A percentile compares a stretch with the other conserved stretches of the same genome.
Conservation (phyloP, 2,329 filamentous ascomycete species). For the Tothia fuscella region DNA sequence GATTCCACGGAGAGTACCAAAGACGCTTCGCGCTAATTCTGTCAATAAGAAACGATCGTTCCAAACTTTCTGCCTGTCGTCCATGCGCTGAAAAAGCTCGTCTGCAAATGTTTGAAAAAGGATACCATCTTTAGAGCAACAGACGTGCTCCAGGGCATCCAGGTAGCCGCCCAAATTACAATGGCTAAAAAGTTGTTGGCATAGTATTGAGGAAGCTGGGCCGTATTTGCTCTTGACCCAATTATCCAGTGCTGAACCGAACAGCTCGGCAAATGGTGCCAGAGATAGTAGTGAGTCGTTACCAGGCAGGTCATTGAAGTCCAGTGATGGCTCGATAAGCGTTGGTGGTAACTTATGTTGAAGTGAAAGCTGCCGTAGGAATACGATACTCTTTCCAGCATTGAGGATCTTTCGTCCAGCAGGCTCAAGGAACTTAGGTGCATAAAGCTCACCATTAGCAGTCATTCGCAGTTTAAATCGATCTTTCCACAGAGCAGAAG, state of each 20-base stretch:
- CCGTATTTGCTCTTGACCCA: constrained; percentile 69
- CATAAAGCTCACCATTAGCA: constrained; percentile 48
- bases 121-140: constrained; percentile 64
- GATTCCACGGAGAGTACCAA: constrained; percentile 39
- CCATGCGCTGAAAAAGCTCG: constrained; percentile 63
- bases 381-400: constrained; percentile 76
- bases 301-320: constrained; percentile 46
- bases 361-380: constrained; percentile 50
- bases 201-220: constrained; percentile 54
- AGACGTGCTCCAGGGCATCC: constrained; percentile 57
- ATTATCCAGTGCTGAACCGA: constrained; percentile 56
- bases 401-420: constrained; percentile 65
- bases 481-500: constrained; percentile 61
- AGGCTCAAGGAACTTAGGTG: constrained; percentile 62
- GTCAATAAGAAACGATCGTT: constrained; percentile 72
- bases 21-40: constrained; percentile 63
- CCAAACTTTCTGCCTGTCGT: constrained; percentile 51
- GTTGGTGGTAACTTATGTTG: constrained; percentile 13
- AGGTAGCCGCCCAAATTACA: constrained; percentile 57
- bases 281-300: constrained; percentile 31
- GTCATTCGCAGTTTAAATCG: constrained; percentile 57
- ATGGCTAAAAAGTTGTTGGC: constrained; percentile 52
- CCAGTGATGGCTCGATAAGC: constrained; percentile 29
- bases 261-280: constrained; percentile 62
- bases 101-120: constrained; percentile 53